Conservation (phyloP, 2,329 filamentous ascomycete species). For the Sarocladium strictum region DNA sequence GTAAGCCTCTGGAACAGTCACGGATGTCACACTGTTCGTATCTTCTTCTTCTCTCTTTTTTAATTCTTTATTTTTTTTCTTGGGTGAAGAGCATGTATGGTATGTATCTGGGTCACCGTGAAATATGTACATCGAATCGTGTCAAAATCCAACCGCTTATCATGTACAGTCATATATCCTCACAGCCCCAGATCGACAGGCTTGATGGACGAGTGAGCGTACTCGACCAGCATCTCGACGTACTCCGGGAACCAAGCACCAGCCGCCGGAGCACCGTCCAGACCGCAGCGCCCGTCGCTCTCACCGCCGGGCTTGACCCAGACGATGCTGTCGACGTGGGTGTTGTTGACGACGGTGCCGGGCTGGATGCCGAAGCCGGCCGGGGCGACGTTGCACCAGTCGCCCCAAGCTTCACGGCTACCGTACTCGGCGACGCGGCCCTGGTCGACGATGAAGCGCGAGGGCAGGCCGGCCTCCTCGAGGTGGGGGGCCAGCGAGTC, state of each 20-base stretch:
- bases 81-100: neutral
- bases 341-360: conserved; percentile 28
- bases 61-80: neutral
- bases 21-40: neutral
- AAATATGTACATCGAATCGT: conserved; percentile 1
- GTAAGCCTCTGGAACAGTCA: no score
- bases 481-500: conserved; percentile 31
- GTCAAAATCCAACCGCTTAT: no score
- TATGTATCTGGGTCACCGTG: no score
- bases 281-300: conserved; percentile 34
- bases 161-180: no score
- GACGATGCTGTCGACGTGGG: conserved; percentile 34
- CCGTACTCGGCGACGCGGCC: conserved; percentile 32
- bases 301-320: conserved; percentile 41
- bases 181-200: conserved; percentile 8
- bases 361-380: conserved; percentile 33
- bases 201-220: conserved; percentile 22
- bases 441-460: conserved; percentile 39
- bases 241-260: conserved; percentile 37
- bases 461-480: conserved; percentile 30
- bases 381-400: conserved; percentile 38
- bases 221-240: conserved; percentile 32
- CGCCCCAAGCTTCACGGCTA: conserved; percentile 32
- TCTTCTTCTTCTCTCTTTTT: neutral
- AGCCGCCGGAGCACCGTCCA: conserved; percentile 29